Evolutionary conservation across 106 monocot genomes (phyloP), one percentile per base, ranked within the genome.

Genomic region (Dendrobium officinale): DNA sequence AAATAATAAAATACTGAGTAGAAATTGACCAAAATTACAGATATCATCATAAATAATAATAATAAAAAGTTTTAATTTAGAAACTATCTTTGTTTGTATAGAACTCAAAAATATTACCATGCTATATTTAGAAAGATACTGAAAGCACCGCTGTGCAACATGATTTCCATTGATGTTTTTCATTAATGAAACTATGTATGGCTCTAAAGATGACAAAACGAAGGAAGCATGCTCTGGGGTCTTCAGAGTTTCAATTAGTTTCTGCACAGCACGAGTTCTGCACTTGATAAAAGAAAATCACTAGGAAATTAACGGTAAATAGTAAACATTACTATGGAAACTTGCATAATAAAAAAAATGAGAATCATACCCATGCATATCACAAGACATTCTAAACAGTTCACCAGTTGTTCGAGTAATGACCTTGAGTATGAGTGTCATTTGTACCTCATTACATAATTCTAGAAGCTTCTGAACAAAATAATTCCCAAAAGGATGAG

Each of bases 121-220:
- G 49, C 26, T 84, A 70, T 82, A 80, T 44, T 89, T 78, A 67
- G 82, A 42, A 75, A 91, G 81, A 78, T 79, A 55, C 11, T 94
- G 82, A 78, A 94, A 83, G 77, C 89, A 94, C 42, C 81, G 81
- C 43, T 91, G 87, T 73, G 80, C 84, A 79, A 94, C 94, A 83
- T 86, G 89, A 85, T 79, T 86, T 7, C 94, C 91, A 83, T 91
- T 94, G 15, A 74, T 45, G 66, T 94, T 55, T 74, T 86, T 91
- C 64, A 91, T 89, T 77, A 94, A 75, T 43, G 18, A 40, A 77
- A 89, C 59, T 17, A 85, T 79, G 70, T 55, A 81, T 61, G 85
- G 77, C n/a, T 82, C 84, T 56, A 94, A 73, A 74, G 91, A 78
- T 47, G 84, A 83, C 75, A 83, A 78, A 42, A 94, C 74, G 75